phyloP scores from a whole-genome alignment of 108 stramenopile species.

The Cyclotella baltica region DNA sequence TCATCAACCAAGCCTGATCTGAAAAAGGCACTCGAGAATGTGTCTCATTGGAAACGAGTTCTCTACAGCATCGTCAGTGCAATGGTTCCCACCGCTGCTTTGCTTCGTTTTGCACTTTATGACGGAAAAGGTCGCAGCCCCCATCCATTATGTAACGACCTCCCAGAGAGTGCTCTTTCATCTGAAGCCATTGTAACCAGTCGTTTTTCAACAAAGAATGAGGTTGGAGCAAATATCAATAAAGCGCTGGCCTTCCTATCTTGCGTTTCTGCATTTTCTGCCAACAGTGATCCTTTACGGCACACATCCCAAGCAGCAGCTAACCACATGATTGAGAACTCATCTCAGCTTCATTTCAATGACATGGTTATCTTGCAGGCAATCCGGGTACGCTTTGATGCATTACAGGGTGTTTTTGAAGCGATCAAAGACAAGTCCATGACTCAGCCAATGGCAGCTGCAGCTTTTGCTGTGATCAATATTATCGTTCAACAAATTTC shows the following conservation, averaged over 20 bases:
- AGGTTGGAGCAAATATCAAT: conserved; percentile 23
- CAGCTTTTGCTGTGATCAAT: conserved; percentile 21
- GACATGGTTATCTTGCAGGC: conserved; percentile 37
- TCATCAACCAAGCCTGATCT: conserved; percentile 8
- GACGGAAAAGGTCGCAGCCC: conserved; percentile 62
- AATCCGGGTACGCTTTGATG: conserved; percentile 31
- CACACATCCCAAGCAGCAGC: conserved; percentile 61
- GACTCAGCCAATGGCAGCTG: background rate
- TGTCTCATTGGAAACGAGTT: conserved; percentile 59
- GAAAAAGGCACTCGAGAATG: conserved; percentile 32
- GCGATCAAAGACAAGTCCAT: background rate
- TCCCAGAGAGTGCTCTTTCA: conserved; percentile 10
- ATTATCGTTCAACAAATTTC: conserved; percentile 11
- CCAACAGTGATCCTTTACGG: conserved; percentile 37
- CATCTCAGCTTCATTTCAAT: conserved; percentile 42
- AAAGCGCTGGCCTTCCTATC: conserved; percentile 55
- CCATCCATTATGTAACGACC: conserved; percentile 58
- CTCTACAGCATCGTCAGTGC: conserved; percentile 57
- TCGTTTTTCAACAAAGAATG: conserved; percentile 14
- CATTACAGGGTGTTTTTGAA: conserved; percentile 18
- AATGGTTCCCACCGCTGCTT: conserved; percentile 70
- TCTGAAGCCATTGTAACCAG: conserved; percentile 1
- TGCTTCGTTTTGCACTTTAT: conserved; percentile 64
- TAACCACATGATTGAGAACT: conserved; percentile 56
- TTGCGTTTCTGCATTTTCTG: conserved; percentile 36